Evolutionary conservation across 176 grass and related monocot genomes (phyloP), one percentile per base, ranked within the genome.

Genomic region (Zoysia pacifica): DNA sequence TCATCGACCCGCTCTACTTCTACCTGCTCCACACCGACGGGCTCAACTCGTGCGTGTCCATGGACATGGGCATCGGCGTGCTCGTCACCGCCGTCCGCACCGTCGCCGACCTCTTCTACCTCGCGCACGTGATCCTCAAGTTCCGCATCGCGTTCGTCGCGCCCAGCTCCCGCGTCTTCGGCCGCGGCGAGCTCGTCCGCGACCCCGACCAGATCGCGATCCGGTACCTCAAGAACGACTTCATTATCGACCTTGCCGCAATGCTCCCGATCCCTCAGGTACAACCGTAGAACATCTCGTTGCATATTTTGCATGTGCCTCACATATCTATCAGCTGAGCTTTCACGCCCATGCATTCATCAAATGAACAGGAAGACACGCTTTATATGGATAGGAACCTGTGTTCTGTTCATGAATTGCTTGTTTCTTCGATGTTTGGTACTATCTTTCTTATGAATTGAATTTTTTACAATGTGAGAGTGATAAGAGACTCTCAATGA

Each of bases 1-100:
- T 91, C 83, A 83, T 98, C 9, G 92, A 98, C 49, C 95, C 95
- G 16, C 77, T 98, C 53, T 98, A 98, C 71, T 98, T 98, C 90
- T 98, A 94, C 83, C 91, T 98, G 28, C 89, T 98, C 53, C 84
- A 85, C 67, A 80, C 93, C 63, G 78, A 70, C 2, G 83, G 67
- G 0, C 38, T 50, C 9, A 45, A 66, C 2, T 53, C 83, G 11
- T 98, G 92, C 74, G 95, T 94, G 44, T 44, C 42, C 28, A 98
- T 98, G 48, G 79, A 98, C 65, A 75, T 86, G 48, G 9, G 50
- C 39, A 90, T 98, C 52, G 90, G 87, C 50, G 72, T 89, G 28
- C 39, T 48, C 48, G 81, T 98, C 54, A 98, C 95, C 15, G 76
- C 83, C 49, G 72, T 86, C 1, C 83, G 95, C 52, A 98, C 90